Conservation (phyloP, 2,329 filamentous ascomycete species). For the Alternaria gansuensis region DNA sequence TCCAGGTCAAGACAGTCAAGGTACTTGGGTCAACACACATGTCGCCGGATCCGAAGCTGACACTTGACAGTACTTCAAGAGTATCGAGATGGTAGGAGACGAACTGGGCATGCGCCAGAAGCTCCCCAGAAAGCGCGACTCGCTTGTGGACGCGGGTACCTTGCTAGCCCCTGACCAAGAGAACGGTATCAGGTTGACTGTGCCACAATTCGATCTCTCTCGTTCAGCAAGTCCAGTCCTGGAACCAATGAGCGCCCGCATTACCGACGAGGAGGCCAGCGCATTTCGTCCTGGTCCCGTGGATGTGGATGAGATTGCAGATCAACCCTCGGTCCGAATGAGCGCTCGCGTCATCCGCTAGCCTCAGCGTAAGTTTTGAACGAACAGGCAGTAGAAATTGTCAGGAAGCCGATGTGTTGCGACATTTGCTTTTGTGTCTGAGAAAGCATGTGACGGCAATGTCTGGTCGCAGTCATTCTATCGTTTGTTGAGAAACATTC, state of each 20-base stretch:
- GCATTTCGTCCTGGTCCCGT: slow-evolving; percentile 29
- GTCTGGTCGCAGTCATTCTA: background rate
- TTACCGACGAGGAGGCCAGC: slow-evolving; percentile 38
- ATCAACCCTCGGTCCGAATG: slow-evolving; percentile 45
- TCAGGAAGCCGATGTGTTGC: slow-evolving; percentile 2
- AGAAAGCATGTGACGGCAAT: background rate
- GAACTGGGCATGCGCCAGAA: slow-evolving; percentile 58
- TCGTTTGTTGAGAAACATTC: background rate
- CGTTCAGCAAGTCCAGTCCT: slow-evolving; percentile 46
- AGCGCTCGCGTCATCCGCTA: slow-evolving; percentile 41
- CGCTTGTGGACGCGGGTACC: slow-evolving; percentile 42
- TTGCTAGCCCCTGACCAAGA: slow-evolving; percentile 31
- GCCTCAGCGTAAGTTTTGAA: slow-evolving; percentile 6
- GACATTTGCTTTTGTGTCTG: slow-evolving; percentile 1
- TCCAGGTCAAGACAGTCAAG: slow-evolving; percentile 58
- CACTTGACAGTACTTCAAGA: slow-evolving; percentile 57
- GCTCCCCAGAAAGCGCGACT: slow-evolving; percentile 52
- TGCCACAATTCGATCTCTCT: slow-evolving; percentile 44
- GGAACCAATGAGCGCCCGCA: slow-evolving; percentile 49
- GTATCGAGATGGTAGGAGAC: slow-evolving; percentile 58
- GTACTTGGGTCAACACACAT: slow-evolving; percentile 25
- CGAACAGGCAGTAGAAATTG: slow-evolving; percentile 2
- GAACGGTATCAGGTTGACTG: slow-evolving; percentile 38
- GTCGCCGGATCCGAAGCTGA: slow-evolving; percentile 14
- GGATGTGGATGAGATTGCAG: slow-evolving; percentile 41